These are phyloP conservation scores for Medicago arabica DNA, from an alignment of 306 rosid species.

Conservation along the genomic window DNA sequence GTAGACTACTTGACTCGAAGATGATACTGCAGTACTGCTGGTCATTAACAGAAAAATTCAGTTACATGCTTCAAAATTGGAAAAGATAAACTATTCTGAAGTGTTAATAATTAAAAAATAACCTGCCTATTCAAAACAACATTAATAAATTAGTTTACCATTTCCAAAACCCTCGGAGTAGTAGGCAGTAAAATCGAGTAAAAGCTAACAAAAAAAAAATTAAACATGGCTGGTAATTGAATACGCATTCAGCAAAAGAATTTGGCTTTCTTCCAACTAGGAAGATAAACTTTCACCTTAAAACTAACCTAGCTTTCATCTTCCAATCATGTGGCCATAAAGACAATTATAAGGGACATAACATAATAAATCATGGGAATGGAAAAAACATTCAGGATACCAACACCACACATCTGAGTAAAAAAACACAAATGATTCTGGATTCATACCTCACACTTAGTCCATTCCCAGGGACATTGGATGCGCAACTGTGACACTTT, in stretches of 20 bases:
- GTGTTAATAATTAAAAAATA: conserved; percentile 7
- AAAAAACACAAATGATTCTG: conserved; percentile 13
- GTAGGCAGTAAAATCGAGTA: neutral
- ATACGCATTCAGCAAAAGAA: conserved; percentile 1
- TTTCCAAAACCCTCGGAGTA: conserved; percentile 14
- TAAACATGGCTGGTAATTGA: conserved; percentile 1
- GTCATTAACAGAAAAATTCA: conserved; percentile 8
- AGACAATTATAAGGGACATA: neutral
- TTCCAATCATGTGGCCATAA: conserved; percentile 1
- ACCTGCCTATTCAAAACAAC: neutral
- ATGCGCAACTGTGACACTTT: conserved; percentile 92
- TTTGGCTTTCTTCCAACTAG: conserved; percentile 1
- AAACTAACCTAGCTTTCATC: conserved; percentile 29
- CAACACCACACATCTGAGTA: conserved; percentile 29
- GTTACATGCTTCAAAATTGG: conserved; percentile 13
- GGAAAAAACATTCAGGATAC: conserved; percentile 6
- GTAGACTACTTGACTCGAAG: neutral
- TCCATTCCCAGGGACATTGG: conserved; percentile 98
- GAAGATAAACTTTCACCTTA: conserved; percentile 16
- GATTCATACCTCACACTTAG: conserved; percentile 83
- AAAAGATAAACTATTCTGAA: conserved; percentile 4
- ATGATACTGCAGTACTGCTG: neutral
- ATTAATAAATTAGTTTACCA: conserved; percentile 6
- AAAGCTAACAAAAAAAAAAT: conserved; percentile 8
- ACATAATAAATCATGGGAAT: neutral